These are phyloP conservation scores for Dipteronia sinensis DNA, from an alignment of 345 rosid genomes.

Conservation along the genomic window DNA sequence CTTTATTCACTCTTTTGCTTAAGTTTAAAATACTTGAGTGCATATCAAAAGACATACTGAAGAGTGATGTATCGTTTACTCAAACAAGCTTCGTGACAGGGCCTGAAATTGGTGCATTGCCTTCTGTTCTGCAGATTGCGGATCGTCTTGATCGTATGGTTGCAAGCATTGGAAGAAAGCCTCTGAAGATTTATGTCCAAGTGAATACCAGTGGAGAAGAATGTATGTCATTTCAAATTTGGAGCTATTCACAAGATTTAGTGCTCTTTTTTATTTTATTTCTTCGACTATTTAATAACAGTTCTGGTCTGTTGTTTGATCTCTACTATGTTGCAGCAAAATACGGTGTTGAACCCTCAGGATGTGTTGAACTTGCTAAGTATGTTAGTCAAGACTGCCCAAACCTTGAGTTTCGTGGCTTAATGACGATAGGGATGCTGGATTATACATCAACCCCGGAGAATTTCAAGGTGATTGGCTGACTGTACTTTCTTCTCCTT, in stretches of 20 bases:
- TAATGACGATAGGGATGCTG: conserved; percentile 96
- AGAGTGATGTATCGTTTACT: background rate
- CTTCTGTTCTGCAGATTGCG: conserved; percentile 65
- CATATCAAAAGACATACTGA: background rate
- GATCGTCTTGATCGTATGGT: conserved; percentile 72
- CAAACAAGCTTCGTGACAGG: background rate
- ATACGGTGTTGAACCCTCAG: conserved; percentile 86
- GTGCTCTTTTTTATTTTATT: background rate
- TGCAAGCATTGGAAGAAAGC: conserved; percentile 74
- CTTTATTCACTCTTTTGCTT: background rate
- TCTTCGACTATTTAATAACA: background rate
- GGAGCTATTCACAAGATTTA: background rate
- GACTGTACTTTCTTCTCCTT: background rate
- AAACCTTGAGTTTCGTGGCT: conserved; percentile 81
- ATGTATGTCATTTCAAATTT: conserved; percentile 52
- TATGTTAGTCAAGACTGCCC: conserved; percentile 65
- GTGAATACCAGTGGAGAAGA: conserved; percentile 98
- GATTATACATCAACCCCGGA: conserved; percentile 95
- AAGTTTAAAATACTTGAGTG: background rate
- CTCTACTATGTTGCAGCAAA: conserved; percentile 61
- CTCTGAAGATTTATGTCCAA: conserved; percentile 82
- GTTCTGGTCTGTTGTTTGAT: conserved; percentile 9
- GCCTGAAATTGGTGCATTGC: background rate
- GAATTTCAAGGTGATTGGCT: conserved; percentile 73
- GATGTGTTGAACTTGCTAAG: conserved; percentile 76